phyloP scores from a whole-genome alignment of 1,139 yeast species.

The Yarrowia galli region DNA sequence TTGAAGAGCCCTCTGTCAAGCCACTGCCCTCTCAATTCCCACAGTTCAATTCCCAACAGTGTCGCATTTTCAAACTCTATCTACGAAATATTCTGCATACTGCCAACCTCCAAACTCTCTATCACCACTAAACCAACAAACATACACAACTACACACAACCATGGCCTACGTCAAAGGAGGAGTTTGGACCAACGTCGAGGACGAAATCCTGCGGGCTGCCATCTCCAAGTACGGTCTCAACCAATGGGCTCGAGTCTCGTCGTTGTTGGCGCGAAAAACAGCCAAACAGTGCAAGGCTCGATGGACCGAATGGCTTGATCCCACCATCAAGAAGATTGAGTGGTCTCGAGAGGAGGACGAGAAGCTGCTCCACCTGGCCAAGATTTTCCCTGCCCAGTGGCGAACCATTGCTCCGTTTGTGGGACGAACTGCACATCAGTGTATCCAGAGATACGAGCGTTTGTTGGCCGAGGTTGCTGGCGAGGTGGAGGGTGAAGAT shows the following conservation, averaged over 20 bases:
- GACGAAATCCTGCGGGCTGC: slow-evolving; percentile 92
- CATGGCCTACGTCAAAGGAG: slow-evolving; percentile 63
- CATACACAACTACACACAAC: neutral
- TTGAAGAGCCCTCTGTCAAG: too few species aligned
- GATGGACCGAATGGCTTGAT: slow-evolving; percentile 91
- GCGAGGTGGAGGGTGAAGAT: slow-evolving; percentile 55
- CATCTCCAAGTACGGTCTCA: slow-evolving; percentile 88
- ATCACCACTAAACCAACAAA: neutral
- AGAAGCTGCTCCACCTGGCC: slow-evolving; percentile 69
- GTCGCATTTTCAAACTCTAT: neutral
- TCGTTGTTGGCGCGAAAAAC: slow-evolving; percentile 84
- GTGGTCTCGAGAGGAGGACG: slow-evolving; percentile 84
- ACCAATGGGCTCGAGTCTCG: slow-evolving; percentile 94
- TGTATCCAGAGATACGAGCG: slow-evolving; percentile 88
- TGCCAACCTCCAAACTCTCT: neutral
- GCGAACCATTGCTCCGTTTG: slow-evolving; percentile 81
- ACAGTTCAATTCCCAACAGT: neutral
- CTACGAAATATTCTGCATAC: neutral
- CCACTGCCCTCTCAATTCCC: too few species aligned
- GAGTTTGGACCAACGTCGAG: slow-evolving; percentile 90
- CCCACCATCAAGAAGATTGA: slow-evolving; percentile 69
- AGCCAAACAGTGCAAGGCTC: slow-evolving; percentile 88
- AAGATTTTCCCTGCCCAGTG: slow-evolving; percentile 88
- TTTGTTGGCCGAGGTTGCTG: slow-evolving; percentile 71
- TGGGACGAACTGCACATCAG: slow-evolving; percentile 86